Evolutionary conservation across 306 rosid genomes (phyloP).

Genomic region (Corylus avellana): DNA sequence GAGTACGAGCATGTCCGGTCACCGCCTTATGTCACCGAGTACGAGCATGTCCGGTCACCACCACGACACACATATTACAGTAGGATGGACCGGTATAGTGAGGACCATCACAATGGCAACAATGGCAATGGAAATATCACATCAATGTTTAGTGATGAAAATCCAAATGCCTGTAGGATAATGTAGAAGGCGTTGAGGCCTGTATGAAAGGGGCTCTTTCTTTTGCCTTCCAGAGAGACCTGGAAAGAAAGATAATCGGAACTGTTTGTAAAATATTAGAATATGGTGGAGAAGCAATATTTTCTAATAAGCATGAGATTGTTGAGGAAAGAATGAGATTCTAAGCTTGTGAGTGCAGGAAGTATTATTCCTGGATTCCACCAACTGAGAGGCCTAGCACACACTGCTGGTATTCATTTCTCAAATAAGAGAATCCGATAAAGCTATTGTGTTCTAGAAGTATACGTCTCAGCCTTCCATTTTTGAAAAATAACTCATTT

Average conservation of each 20-base stretch:
- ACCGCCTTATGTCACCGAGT: constrained; percentile 60
- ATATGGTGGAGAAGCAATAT: constrained; percentile 9
- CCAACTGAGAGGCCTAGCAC: constrained; percentile 21
- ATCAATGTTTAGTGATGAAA: constrained; percentile 87
- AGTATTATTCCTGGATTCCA: constrained; percentile 40
- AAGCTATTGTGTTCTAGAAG: constrained; percentile 15
- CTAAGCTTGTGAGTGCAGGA: constrained; percentile 47
- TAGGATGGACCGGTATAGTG: constrained; percentile 43
- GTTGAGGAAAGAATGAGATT: constrained; percentile 45
- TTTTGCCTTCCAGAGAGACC: constrained; percentile 15
- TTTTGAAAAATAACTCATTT: neutral
- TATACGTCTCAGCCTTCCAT: constrained; percentile 5
- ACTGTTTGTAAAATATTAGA: constrained; percentile 12
- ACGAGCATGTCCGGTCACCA: constrained; percentile 57
- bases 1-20: constrained; percentile 63
- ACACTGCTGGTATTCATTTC: constrained; percentile 28
- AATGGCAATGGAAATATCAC: constrained; percentile 48
- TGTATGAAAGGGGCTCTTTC: constrained; percentile 1
- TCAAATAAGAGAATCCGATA: constrained; percentile 27
- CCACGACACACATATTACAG: constrained; percentile 43
- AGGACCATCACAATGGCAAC: constrained; percentile 40
- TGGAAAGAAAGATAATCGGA: constrained; percentile 29
- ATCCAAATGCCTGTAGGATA: constrained; percentile 87
- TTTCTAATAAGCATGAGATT: constrained; percentile 26
- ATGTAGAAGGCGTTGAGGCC: constrained; percentile 33